phyloP scores from a whole-genome alignment of 805 yeast species.

The fission yeast (Schizosaccharomyces pombe) region DNA sequence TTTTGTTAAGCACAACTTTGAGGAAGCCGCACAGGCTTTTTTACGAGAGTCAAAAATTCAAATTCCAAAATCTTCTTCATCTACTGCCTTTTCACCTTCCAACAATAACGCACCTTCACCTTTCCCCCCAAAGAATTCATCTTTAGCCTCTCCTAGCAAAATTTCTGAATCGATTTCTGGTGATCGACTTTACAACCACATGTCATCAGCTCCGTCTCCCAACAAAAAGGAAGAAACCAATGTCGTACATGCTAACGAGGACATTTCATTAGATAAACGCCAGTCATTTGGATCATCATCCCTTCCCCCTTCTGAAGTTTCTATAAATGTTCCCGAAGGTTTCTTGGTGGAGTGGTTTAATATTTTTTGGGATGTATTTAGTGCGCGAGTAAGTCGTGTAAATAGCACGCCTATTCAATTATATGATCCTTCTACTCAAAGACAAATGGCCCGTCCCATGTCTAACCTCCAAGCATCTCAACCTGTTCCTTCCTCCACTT shows the following conservation, averaged over 20 bases:
- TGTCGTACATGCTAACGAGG: neutral
- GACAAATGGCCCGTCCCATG: neutral
- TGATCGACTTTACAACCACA: no score
- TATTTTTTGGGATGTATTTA: conserved; percentile 81
- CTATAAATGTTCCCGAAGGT: conserved; percentile 66
- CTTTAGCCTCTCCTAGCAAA: no score
- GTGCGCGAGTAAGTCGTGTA: conserved; percentile 27
- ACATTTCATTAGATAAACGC: neutral
- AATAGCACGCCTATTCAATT: neutral
- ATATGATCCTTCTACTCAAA: neutral
- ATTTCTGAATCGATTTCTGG: no score
- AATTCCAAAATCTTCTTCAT: neutral
- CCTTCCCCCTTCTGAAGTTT: conserved; percentile 8
- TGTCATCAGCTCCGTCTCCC: no score
- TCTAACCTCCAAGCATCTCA: neutral
- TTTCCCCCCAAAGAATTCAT: neutral
- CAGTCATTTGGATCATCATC: neutral
- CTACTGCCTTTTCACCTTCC: neutral
- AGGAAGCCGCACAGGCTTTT: conserved; percentile 50
- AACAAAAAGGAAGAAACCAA: no score
- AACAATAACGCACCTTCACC: neutral
- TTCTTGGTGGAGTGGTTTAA: conserved; percentile 90
- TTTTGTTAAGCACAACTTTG: conserved; percentile 45
- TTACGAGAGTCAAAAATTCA: conserved; percentile 35
- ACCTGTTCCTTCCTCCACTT: neutral